Conservation (phyloP, 306 rosid species). For the Castanospermum australe region DNA sequence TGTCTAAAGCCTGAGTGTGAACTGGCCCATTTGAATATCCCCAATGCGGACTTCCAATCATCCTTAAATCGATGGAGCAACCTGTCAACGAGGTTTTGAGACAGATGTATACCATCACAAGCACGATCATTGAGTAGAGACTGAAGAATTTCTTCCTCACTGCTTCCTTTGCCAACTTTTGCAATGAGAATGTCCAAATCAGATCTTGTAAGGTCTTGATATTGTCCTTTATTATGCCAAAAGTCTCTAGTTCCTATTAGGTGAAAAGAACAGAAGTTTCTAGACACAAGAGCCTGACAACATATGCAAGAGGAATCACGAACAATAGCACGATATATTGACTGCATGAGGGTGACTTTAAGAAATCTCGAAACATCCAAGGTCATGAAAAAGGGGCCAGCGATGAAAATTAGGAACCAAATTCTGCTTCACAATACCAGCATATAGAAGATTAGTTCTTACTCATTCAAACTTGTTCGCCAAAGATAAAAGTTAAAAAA, state of each 20-base stretch:
- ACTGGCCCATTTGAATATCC: conserved; percentile 76
- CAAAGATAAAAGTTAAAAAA: too few relatives aligned
- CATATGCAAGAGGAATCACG: conserved; percentile 17
- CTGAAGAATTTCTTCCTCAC: conserved; percentile 54
- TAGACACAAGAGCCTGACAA: conserved; percentile 8
- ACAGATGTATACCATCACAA: conserved; percentile 42
- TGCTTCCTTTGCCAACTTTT: conserved; percentile 46
- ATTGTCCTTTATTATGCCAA: conserved; percentile 20
- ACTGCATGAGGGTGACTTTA: conserved; percentile 18
- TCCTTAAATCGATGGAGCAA: conserved; percentile 68
- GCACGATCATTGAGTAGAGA: conserved; percentile 48
- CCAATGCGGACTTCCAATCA: conserved; percentile 90
- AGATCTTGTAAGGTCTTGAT: conserved; percentile 28
- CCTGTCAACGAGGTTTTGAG: conserved; percentile 41
- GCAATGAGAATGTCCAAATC: conserved; percentile 53
- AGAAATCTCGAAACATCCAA: conserved; percentile 6
- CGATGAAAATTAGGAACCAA: background rate
- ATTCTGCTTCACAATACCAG: conserved; percentile 16
- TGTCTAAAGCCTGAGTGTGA: conserved; percentile 44
- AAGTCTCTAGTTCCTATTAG: conserved; percentile 21
- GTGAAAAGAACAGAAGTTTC: conserved; percentile 15
- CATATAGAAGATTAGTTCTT: background rate
- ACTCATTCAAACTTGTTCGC: too few relatives aligned
- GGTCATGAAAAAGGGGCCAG: background rate
- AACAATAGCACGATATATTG: conserved; percentile 16